Percentiles rank a stretch among this genome's conserved stretches.
Evolutionary conservation across 2,329 filamentous ascomycete genomes (phyloP).

Genomic region (Orbilia javanica): DNA sequence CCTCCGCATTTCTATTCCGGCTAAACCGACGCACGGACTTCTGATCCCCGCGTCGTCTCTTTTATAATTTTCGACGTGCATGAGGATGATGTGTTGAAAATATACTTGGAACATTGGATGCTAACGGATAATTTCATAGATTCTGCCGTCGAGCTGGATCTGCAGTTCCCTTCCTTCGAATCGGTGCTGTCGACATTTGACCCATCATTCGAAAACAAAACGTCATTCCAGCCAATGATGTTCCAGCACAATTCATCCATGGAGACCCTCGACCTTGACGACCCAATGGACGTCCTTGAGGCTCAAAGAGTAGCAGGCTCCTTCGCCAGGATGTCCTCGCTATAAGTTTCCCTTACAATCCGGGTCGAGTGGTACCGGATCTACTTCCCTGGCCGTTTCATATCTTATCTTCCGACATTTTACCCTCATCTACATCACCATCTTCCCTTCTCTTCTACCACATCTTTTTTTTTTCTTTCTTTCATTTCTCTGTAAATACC

Average conservation of each 20-base stretch:
- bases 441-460: slow-evolving; percentile 13
- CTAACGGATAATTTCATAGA: slow-evolving; percentile 57
- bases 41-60: slow-evolving; percentile 40
- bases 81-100: slow-evolving; percentile 33
- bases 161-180: slow-evolving; percentile 52
- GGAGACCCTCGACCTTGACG: slow-evolving; percentile 49
- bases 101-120: slow-evolving; percentile 24
- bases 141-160: slow-evolving; percentile 50
- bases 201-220: slow-evolving; percentile 49
- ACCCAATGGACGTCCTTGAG: slow-evolving; percentile 39
- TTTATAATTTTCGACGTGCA: slow-evolving; percentile 26
- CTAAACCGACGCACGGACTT: slow-evolving; percentile 56
- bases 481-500: slow-evolving; percentile 37
- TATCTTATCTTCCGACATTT: slow-evolving; percentile 41
- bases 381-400: slow-evolving; percentile 47
- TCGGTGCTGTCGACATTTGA: slow-evolving; percentile 52
- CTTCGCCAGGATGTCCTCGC: slow-evolving; percentile 15
- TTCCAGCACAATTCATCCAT: slow-evolving; percentile 38
- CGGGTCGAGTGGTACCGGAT: slow-evolving; percentile 43
- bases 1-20: slow-evolving; percentile 45
- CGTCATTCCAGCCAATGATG: slow-evolving; percentile 27
- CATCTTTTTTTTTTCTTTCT: slow-evolving; percentile 9
- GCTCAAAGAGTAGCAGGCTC: slow-evolving; percentile 24
- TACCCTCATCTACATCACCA: slow-evolving; percentile 15
- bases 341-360: slow-evolving; percentile 10